These are phyloP conservation scores for Cucurbitaria berberidis DNA, from an alignment of 2,329 filamentous ascomycete species.

Conservation along the genomic window DNA sequence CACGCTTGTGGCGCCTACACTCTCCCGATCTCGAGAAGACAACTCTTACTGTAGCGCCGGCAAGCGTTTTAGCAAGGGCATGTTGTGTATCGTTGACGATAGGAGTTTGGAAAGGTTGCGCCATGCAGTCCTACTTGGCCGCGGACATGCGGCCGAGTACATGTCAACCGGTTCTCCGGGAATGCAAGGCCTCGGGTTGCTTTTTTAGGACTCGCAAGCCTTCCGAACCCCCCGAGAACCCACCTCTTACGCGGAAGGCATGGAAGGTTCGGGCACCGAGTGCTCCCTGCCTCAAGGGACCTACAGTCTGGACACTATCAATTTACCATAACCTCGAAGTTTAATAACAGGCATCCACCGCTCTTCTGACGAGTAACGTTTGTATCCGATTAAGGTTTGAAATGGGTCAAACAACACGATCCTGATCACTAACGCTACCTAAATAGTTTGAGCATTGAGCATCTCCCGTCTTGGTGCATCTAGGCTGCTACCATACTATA, in stretches of 20 bases:
- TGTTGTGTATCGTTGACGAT: slow-evolving; percentile 7
- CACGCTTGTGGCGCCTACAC: slow-evolving; percentile 24
- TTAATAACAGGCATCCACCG: neutral
- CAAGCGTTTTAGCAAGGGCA: slow-evolving; percentile 9
- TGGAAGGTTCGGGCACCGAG: slow-evolving; percentile 4
- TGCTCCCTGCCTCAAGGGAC: slow-evolving; percentile 3
- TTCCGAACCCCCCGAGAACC: slow-evolving; percentile 1
- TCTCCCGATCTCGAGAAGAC: slow-evolving; percentile 19
- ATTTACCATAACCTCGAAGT: neutral
- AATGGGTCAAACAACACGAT: neutral
- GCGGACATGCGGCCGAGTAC: slow-evolving; percentile 7
- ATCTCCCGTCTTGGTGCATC: neutral
- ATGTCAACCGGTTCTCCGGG: slow-evolving; percentile 11
- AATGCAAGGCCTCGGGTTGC: slow-evolving; percentile 4
- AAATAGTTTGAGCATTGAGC: neutral
- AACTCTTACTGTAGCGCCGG: slow-evolving; percentile 10
- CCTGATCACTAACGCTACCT: neutral
- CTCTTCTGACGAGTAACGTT: neutral
- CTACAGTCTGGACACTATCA: slow-evolving; percentile 5
- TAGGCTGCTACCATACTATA: neutral
- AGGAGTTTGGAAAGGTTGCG: slow-evolving; percentile 4
- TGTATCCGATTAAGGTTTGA: neutral
- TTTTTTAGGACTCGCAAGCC: slow-evolving; percentile 2
- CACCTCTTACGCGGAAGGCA: slow-evolving; percentile 10
- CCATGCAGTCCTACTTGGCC: slow-evolving; percentile 10